Evolutionary conservation across 495 filamentous ascomycete species (phyloP).

Genomic region (Massariosphaeria phaeospora): DNA sequence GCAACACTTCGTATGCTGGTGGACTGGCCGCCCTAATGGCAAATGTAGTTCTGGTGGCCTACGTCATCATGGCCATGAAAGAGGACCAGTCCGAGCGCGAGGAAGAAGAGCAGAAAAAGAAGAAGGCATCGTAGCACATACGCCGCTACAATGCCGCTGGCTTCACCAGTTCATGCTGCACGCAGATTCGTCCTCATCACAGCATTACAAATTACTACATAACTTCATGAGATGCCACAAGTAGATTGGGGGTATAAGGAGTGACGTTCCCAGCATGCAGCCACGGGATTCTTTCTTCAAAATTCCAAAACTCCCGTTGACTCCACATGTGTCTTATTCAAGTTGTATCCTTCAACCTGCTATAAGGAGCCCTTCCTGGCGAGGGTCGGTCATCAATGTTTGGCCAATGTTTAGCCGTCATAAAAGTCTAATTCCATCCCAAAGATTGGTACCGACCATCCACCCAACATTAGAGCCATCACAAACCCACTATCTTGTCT

Average conservation of each 20-base stretch:
- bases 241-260: conserved; percentile 1
- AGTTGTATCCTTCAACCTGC: neutral
- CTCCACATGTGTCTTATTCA: conserved; percentile 3
- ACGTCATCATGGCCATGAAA: conserved; percentile 84
- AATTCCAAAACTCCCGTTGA: conserved; percentile 3
- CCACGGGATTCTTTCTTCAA: neutral
- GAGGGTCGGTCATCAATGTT: no score
- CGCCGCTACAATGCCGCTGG: no score
- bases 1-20: conserved; percentile 81
- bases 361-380: no score
- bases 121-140: conserved; percentile 51
- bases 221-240: neutral
- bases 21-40: conserved; percentile 80
- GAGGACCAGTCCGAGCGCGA: conserved; percentile 74
- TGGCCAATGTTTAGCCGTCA: no score
- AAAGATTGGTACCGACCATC: neutral
- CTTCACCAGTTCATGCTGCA: neutral
- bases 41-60: conserved; percentile 85
- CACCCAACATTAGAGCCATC: neutral
- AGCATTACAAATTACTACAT: conserved; percentile 16
- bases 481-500: neutral
- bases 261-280: conserved; percentile 5
- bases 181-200: neutral
- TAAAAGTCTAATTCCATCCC: neutral
- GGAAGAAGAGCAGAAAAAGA: conserved; percentile 56